phyloP scores from a whole-genome alignment of 2,329 filamentous ascomycete species.

The Colletotrichum echinochloae region DNA sequence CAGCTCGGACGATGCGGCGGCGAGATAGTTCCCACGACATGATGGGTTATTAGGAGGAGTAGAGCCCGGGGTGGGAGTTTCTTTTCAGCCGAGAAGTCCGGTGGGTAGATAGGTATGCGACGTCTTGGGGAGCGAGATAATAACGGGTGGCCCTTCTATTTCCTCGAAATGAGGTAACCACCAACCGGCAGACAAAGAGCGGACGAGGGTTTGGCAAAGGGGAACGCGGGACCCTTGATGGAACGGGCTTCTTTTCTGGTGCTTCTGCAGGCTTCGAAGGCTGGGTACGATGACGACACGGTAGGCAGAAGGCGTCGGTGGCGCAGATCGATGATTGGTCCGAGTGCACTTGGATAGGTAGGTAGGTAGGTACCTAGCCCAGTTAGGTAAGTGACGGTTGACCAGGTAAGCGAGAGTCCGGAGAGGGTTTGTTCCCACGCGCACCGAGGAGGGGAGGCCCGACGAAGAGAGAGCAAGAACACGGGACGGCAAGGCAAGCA shows the following conservation, averaged over 20 bases:
- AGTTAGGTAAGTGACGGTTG: no score
- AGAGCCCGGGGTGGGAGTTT: slow-evolving; percentile 36
- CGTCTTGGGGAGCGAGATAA: slow-evolving; percentile 14
- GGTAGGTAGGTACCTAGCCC: no score
- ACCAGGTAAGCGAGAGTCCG: no score
- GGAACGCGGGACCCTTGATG: neutral
- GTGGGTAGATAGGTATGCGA: neutral
- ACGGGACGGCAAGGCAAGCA: no score
- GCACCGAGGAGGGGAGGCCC: neutral
- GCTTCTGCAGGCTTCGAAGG: slow-evolving; percentile 35
- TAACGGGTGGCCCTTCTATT: slow-evolving; percentile 4
- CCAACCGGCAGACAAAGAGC: slow-evolving; percentile 11
- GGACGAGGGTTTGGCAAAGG: slow-evolving; percentile 14
- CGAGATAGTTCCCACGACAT: slow-evolving; percentile 71
- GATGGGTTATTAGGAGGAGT: slow-evolving; percentile 42
- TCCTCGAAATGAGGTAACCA: slow-evolving; percentile 34
- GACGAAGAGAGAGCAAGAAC: no score
- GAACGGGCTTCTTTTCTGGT: slow-evolving; percentile 15
- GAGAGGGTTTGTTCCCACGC: slow-evolving; percentile 30
- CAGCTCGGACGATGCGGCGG: slow-evolving; percentile 71
- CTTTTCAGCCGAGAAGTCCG: neutral
- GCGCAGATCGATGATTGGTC: slow-evolving; percentile 36
- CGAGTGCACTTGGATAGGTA: neutral
- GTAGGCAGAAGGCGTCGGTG: slow-evolving; percentile 22
- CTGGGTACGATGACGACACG: slow-evolving; percentile 39